Base-by-base conservation (phyloP, 768 basidiomycete species). In the Leucocoprinus sp. region DNA sequence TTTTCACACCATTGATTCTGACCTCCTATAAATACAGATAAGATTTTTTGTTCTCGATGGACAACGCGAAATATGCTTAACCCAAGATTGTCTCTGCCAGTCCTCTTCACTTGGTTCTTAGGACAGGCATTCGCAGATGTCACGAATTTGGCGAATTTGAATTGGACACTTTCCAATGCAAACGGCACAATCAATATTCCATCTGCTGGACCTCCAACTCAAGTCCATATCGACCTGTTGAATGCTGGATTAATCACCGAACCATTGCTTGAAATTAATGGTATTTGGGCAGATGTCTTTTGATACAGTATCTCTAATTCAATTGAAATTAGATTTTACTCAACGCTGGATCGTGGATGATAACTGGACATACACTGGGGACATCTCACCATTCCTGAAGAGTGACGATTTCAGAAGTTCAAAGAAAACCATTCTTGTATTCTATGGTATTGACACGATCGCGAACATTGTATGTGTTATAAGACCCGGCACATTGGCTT, bases 351-450 rank as follows among this genome's bases (percentile, higher is more conserved):
- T 79, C 37, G 65, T 68, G 23, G 61, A 71, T 41, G 76, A 79
- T 45, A 73, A 74, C 46, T 80, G 78, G 76, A 76, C 74, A 0
- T 78, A 77, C 50, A 76, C 73, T 0, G 74, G 76, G 2, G 73
- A 75, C 52, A 46, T 78, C 27, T 54, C 68, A 1, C 72, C 76
- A 5, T 66, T 76, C 45, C 52, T 63, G 18, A 42, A 57, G 36
- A 55, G 52, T 5, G 40, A 62, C 17, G 42, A 55, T 14, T 35
- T 57, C 1, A 42, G 29, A 18, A 27, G 52, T 24, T 51, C 55
- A 6, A 54, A 65, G 19, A 62, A 57, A 43, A 65, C 68, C 0
- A 54, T 79, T 7, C 60, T 78, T 8, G 65, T 79, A 5, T 76
- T 77, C 53, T 72, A 78, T 45, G 76, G 76, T 5, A 63, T 80